These are phyloP conservation scores for Candida insectorum DNA, from an alignment of 805 yeast genomes.

Conservation along the genomic window DNA sequence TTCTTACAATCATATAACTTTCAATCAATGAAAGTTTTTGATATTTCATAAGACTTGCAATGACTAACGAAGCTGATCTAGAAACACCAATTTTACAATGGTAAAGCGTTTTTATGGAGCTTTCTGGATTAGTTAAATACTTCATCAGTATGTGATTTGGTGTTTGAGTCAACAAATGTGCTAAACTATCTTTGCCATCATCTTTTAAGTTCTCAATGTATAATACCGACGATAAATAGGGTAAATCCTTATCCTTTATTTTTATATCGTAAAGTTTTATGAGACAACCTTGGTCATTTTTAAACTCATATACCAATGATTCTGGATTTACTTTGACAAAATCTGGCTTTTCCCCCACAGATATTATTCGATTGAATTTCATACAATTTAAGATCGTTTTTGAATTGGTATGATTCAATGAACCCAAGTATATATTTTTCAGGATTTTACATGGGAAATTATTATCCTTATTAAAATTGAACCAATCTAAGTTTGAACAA, in stretches of 20 bases:
- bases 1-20: conserved; percentile 36
- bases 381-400: conserved; percentile 21
- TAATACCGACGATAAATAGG: conserved; percentile 14
- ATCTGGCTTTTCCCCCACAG: conserved; percentile 34
- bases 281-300: conserved; percentile 12
- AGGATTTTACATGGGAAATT: conserved; percentile 34
- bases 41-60: conserved; percentile 37
- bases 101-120: conserved; percentile 19
- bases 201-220: conserved; percentile 35
- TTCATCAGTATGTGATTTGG: conserved; percentile 29
- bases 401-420: conserved; percentile 32
- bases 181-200: conserved; percentile 35
- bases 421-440: conserved; percentile 29
- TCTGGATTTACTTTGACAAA: conserved; percentile 20
- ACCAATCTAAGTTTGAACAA: conserved; percentile 26
- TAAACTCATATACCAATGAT: conserved; percentile 18
- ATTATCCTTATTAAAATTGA: conserved; percentile 24
- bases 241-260: conserved; percentile 8
- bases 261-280: conserved; percentile 11
- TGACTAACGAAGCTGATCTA: conserved; percentile 38
- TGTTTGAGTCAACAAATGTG: conserved; percentile 24
- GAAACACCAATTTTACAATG: conserved; percentile 44
- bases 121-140: conserved; percentile 18
- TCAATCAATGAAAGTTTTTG: conserved; percentile 25
- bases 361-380: conserved; percentile 23